Evolutionary conservation across 169 alveolate genomes (phyloP).

Genomic region (Cryptosporidium xiaoi): DNA sequence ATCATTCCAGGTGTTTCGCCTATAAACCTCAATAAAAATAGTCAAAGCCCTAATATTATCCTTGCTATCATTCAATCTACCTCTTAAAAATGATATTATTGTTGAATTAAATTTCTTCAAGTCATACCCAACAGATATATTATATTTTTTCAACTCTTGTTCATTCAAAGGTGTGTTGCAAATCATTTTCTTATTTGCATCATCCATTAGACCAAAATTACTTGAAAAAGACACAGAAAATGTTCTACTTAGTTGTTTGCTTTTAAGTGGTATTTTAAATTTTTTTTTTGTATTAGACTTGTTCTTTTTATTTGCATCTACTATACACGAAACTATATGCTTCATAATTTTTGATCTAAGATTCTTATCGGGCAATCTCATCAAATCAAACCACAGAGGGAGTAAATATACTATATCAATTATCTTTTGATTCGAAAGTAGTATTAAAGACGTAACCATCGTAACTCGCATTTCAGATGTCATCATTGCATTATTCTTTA

Average conservation of each 20-base stretch:
- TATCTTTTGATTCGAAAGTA: constrained; percentile 56
- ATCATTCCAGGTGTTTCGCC: constrained; percentile 78
- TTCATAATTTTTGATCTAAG: constrained; percentile 42
- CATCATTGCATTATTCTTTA: constrained; percentile 43
- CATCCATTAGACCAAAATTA: neutral
- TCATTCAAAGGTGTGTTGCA: neutral
- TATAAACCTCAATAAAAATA: constrained; percentile 79
- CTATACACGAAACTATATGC: constrained; percentile 47
- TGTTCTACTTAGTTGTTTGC: constrained; percentile 20
- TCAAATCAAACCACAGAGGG: constrained; percentile 71
- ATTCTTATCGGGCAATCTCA: constrained; percentile 56
- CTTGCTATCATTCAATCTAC: constrained; percentile 3
- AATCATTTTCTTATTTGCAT: neutral
- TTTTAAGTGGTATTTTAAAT: constrained; percentile 6
- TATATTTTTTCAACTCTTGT: constrained; percentile 6
- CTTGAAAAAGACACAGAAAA: constrained; percentile 7
- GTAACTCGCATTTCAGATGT: constrained; percentile 59
- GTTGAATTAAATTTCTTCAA: constrained; percentile 49
- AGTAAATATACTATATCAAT: constrained; percentile 50
- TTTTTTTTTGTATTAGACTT: constrained; percentile 5
- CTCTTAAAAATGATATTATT: constrained; percentile 36
- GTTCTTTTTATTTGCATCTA: constrained; percentile 20
- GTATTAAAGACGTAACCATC: constrained; percentile 38
- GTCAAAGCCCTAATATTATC: constrained; percentile 76
- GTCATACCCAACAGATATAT: constrained; percentile 36